These are phyloP conservation scores for Paramecium primaurelia DNA, from an alignment of 73 alveolate species.

Conservation along the genomic window DNA sequence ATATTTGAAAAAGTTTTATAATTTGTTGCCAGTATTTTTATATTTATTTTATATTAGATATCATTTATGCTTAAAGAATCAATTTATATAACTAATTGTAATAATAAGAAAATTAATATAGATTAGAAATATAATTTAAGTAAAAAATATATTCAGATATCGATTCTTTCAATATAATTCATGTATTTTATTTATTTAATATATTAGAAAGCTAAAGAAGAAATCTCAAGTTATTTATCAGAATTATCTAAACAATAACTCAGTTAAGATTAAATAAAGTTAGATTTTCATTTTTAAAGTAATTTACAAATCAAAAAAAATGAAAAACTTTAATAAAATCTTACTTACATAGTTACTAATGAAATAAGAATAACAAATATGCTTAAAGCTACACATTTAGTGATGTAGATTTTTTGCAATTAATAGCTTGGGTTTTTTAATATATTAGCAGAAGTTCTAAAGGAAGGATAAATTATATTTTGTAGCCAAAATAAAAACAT, in stretches of 20 bases:
- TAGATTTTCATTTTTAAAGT: not conserved
- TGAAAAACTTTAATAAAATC: no score
- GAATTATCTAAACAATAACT: not conserved
- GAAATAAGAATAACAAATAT: not conserved
- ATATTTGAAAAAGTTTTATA: not conserved
- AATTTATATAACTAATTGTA: not conserved
- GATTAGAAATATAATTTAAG: not conserved
- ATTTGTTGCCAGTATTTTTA: not conserved
- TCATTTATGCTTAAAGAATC: not conserved
- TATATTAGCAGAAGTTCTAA: not conserved
- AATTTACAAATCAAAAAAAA: not conserved
- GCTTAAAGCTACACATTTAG: not conserved
- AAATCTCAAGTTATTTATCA: no score
- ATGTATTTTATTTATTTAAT: not conserved
- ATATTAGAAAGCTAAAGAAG: not conserved
- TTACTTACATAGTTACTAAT: no score
- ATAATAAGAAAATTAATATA: not conserved
- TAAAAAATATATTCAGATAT: not conserved
- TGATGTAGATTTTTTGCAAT: not conserved
- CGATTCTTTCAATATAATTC: not conserved
- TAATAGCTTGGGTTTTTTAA: not conserved
- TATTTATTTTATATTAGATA: not conserved
- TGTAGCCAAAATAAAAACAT: not conserved
- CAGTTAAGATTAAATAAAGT: no score
- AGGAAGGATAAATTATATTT: not conserved